Conservation (phyloP, 176 grass and related monocot genomes). For the Aegilops sharonensis region DNA sequence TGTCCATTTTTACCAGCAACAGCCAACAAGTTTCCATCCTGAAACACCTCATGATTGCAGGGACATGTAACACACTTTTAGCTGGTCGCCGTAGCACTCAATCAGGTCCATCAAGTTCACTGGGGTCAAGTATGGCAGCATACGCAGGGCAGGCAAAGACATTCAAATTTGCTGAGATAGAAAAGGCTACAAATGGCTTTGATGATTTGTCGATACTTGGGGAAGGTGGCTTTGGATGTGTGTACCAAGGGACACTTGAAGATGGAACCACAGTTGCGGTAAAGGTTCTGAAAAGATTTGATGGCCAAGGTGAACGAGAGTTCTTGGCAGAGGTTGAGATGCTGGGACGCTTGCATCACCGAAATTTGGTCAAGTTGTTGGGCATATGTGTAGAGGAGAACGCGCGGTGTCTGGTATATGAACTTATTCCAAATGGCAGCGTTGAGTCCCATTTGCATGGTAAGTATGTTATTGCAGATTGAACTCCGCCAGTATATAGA, state of each 20-base stretch:
- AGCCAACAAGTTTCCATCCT: background rate
- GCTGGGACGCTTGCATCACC: constrained; percentile 93
- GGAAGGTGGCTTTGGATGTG: constrained; percentile 93
- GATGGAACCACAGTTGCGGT: constrained; percentile 76
- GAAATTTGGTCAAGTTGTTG: constrained; percentile 95
- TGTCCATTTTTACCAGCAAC: background rate
- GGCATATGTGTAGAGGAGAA: constrained; percentile 92
- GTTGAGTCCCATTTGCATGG: constrained; percentile 97
- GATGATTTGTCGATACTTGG: constrained; percentile 75
- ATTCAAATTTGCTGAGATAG: constrained; percentile 70
- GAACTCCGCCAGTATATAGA: constrained; percentile 13
- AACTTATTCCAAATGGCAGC: constrained; percentile 96
- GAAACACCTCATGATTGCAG: constrained; percentile 42
- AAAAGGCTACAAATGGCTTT: constrained; percentile 83
- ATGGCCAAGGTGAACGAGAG: constrained; percentile 80
- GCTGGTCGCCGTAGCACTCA: constrained; percentile 60
- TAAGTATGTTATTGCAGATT: constrained; percentile 44
- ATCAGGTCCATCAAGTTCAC: constrained; percentile 70
- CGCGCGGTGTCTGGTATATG: constrained; percentile 80
- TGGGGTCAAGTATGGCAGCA: constrained; percentile 70
- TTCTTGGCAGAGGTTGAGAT: constrained; percentile 96
- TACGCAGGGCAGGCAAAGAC: constrained; percentile 71
- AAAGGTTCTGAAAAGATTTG: constrained; percentile 91
- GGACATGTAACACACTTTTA: constrained; percentile 55
- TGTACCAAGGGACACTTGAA: constrained; percentile 79